Percentiles rank a stretch among this genome's conserved stretches.
Conservation (phyloP, 2,329 filamentous ascomycete genomes). For the Chaetothyriales sp. region DNA sequence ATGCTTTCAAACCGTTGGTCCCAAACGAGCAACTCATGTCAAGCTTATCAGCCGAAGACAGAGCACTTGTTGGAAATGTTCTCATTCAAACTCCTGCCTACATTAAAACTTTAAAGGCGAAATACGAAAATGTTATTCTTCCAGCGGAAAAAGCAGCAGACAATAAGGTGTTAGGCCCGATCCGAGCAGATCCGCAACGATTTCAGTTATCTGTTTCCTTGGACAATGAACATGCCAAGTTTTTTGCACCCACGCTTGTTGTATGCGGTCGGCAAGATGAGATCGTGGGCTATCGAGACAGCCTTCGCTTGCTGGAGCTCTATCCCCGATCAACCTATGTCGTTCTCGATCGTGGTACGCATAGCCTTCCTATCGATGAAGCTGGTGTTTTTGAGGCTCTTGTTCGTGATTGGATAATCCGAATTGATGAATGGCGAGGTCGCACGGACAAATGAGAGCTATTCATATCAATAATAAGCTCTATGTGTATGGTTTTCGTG, state of each 20-base stretch:
- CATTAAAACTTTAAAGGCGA: not conserved
- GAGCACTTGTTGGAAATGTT: not conserved
- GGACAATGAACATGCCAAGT: too few relatives aligned
- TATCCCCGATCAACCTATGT: not conserved
- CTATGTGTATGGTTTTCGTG: too few relatives aligned
- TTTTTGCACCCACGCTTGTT: not conserved
- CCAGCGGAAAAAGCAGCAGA: not conserved
- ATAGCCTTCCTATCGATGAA: not conserved
- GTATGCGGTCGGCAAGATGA: not conserved
- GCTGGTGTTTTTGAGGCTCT: not conserved
- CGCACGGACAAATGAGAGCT: not conserved
- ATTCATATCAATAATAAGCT: not conserved
- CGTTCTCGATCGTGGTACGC: not conserved
- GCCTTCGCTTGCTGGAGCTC: not conserved
- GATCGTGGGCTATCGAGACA: not conserved
- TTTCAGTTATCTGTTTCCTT: not conserved
- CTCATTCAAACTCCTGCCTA: not conserved
- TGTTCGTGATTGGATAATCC: not conserved
- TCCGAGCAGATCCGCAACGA: not conserved
- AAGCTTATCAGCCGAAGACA: too few relatives aligned
- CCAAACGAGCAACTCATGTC: too few relatives aligned
- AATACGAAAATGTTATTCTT: not conserved
- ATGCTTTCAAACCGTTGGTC: too few relatives aligned
- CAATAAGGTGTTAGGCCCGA: too few relatives aligned
- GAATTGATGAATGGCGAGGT: not conserved